Percentiles rank a stretch among this genome's conserved stretches.
Conservation (phyloP, 805 yeast genomes). For the Starmerella roubikii region DNA sequence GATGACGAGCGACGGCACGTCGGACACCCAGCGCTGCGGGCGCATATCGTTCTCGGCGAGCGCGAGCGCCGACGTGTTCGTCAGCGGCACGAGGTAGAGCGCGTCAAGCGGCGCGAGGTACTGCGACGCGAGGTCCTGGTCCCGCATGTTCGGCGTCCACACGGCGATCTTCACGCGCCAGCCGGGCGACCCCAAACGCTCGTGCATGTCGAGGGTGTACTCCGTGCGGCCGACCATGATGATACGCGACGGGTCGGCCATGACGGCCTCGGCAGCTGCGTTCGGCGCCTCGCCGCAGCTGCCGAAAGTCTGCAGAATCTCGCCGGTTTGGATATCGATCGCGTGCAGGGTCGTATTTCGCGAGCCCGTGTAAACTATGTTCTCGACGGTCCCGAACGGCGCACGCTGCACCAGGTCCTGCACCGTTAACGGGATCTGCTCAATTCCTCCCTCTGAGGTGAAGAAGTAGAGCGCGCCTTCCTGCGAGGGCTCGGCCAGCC, state of each 20-base stretch:
- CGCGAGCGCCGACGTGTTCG: slow-evolving; percentile 66
- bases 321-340: slow-evolving; percentile 62
- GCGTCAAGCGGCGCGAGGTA: slow-evolving; percentile 46
- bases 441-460: slow-evolving; percentile 58
- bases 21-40: slow-evolving; percentile 66
- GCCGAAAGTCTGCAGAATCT: slow-evolving; percentile 57
- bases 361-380: slow-evolving; percentile 77
- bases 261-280: neutral
- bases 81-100: slow-evolving; percentile 69
- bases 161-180: slow-evolving; percentile 80
- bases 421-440: slow-evolving; percentile 68
- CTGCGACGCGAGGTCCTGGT: slow-evolving; percentile 38
- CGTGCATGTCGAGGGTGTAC: slow-evolving; percentile 42
- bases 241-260: slow-evolving; percentile 4
- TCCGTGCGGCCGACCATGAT: slow-evolving; percentile 28
- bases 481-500: slow-evolving; percentile 85
- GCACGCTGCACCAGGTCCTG: slow-evolving; percentile 65
- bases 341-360: slow-evolving; percentile 63
- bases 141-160: slow-evolving; percentile 88
- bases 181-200: slow-evolving; percentile 34
- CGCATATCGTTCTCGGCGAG: slow-evolving; percentile 41
- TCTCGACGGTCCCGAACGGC: slow-evolving; percentile 67
- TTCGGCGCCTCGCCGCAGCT: slow-evolving; percentile 22
- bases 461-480: slow-evolving; percentile 79
- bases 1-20: slow-evolving; percentile 56